Percentiles rank a stretch among this genome's conserved stretches.
These are phyloP conservation scores for Patellifolia procumbens DNA, from an alignment of 179 eudicot genomes.

Conservation along the genomic window DNA sequence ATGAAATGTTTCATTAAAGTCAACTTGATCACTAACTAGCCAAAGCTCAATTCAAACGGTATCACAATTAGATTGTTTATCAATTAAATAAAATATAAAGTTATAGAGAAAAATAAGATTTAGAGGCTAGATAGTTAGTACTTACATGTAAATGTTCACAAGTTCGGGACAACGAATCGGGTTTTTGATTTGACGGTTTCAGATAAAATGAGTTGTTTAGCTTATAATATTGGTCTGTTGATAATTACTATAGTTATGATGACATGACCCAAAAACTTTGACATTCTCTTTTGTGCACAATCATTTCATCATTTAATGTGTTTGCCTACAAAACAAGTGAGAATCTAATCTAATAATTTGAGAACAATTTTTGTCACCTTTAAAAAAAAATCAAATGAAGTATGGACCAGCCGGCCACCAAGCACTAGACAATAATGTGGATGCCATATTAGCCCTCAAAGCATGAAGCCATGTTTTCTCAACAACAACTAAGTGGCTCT, in stretches of 20 bases:
- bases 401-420: neutral
- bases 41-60: neutral
- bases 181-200: too few species aligned
- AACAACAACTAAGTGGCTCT: constrained; percentile 4
- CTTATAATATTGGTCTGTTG: too few species aligned
- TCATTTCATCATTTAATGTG: neutral
- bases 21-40: neutral
- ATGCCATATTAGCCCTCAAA: constrained; percentile 7
- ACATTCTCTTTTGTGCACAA: neutral
- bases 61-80: too few species aligned
- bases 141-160: too few species aligned
- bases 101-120: too few species aligned
- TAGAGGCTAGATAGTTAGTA: too few species aligned
- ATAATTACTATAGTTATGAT: too few species aligned
- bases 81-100: too few species aligned
- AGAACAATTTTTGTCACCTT: neutral
- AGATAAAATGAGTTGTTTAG: too few species aligned
- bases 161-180: too few species aligned
- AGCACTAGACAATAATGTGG: constrained; percentile 12
- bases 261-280: neutral
- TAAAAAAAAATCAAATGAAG: neutral
- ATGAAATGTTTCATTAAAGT: neutral
- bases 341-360: neutral
- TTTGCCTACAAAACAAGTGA: neutral
- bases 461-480: constrained; percentile 12